Conservation (phyloP, 345 rosid species). For the Citrus reticulata region DNA sequence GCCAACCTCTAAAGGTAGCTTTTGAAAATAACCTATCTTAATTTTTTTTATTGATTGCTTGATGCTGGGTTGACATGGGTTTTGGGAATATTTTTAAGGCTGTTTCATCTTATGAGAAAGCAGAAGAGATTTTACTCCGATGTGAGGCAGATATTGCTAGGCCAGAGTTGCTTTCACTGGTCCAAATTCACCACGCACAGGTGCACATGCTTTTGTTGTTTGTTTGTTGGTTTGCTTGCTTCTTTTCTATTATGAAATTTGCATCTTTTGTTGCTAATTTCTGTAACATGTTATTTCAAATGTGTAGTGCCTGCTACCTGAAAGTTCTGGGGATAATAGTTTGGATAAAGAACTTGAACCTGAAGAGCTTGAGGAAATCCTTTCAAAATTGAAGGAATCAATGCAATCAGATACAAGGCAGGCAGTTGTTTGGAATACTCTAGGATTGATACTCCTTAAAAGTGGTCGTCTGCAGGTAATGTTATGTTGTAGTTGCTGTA, state of each 20-base stretch:
- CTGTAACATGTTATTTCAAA: constrained; percentile 10
- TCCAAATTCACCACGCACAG: constrained; percentile 98
- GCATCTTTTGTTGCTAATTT: constrained; percentile 7
- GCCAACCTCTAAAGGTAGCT: constrained; percentile 85
- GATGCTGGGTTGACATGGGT: constrained; percentile 10
- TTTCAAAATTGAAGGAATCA: constrained; percentile 68
- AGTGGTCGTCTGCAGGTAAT: constrained; percentile 79
- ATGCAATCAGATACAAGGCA: constrained; percentile 73
- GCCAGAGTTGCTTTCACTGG: constrained; percentile 84
- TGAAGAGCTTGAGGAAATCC: constrained; percentile 71
- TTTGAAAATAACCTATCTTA: constrained; percentile 6
- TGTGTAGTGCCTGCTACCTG: constrained; percentile 73
- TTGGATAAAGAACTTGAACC: constrained; percentile 75
- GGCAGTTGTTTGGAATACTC: constrained; percentile 80
- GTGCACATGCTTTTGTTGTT: constrained; percentile 26
- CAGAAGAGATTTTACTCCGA: constrained; percentile 75
- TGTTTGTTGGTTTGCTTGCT: constrained; percentile 8
- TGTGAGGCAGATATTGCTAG: constrained; percentile 84
- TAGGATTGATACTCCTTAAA: constrained; percentile 84
- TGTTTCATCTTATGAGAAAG: constrained; percentile 79
- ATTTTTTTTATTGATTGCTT: constrained; percentile 6
- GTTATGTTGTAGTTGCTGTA: constrained; percentile 8
- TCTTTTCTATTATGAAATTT: not conserved
- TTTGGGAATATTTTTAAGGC: constrained; percentile 55
- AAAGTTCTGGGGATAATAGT: constrained; percentile 54